phyloP scores from a whole-genome alignment of 1,284 basidiomycete species.

The Cystobasidium pallidum region DNA sequence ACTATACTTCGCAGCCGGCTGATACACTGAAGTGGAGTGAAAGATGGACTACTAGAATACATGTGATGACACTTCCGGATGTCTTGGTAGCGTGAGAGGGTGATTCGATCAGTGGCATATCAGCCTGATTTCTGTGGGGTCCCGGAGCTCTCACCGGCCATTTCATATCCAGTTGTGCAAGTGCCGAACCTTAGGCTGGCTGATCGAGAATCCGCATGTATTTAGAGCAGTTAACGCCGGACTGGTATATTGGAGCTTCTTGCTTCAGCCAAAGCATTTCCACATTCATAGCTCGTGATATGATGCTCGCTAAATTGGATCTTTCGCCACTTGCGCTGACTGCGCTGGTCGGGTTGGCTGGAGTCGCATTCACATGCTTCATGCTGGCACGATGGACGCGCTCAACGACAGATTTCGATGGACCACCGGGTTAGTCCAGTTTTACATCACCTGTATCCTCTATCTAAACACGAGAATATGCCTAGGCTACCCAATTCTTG shows the following conservation, averaged over 20 bases:
- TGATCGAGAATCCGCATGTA: too few relatives aligned
- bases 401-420: constrained; percentile 2
- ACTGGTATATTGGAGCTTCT: not conserved
- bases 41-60: too few relatives aligned
- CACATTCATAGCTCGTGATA: not conserved
- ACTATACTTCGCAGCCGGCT: too few relatives aligned
- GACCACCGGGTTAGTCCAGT: not conserved
- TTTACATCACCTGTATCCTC: too few relatives aligned
- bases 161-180: too few relatives aligned
- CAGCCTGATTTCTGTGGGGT: too few relatives aligned
- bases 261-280: not conserved
- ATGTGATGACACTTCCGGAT: too few relatives aligned
- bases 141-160: not conserved
- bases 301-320: not conserved
- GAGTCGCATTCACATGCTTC: not conserved
- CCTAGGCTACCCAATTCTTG: constrained; percentile 7
- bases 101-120: too few relatives aligned
- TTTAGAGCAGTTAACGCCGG: too few relatives aligned
- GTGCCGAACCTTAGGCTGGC: not conserved
- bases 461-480: too few relatives aligned
- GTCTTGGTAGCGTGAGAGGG: too few relatives aligned
- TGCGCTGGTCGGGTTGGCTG: not conserved
- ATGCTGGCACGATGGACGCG: not conserved
- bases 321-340: not conserved
- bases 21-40: too few relatives aligned